Evolutionary conservation across 2,329 filamentous ascomycete species (phyloP).

Genomic region (Trematosphaeria pertusa): DNA sequence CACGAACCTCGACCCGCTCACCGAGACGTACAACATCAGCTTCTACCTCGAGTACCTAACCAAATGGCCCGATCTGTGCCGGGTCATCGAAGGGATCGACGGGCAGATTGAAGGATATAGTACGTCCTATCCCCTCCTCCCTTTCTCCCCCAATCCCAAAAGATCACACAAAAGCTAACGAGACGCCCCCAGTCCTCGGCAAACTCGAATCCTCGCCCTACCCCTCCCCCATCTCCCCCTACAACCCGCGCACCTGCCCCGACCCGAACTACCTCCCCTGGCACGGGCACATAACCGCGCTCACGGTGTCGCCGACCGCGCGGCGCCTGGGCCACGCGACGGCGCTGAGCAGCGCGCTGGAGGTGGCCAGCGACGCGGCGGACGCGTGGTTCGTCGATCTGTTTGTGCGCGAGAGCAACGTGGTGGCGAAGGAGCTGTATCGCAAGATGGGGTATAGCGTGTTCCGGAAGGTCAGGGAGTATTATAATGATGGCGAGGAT

Average conservation of each 20-base stretch:
- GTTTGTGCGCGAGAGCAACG: slow-evolving; percentile 89
- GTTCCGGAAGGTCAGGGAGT: slow-evolving; percentile 85
- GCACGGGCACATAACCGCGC: slow-evolving; percentile 96
- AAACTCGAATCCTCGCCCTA: slow-evolving; percentile 87
- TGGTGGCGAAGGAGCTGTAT: slow-evolving; percentile 87
- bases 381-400: slow-evolving; percentile 95
- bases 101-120: slow-evolving; percentile 96
- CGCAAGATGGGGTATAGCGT: slow-evolving; percentile 88
- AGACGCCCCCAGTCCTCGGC: slow-evolving; percentile 80
- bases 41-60: slow-evolving; percentile 98
- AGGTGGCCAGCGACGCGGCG: slow-evolving; percentile 80
- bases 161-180: slow-evolving; percentile 8
- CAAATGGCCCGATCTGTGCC: slow-evolving; percentile 94
- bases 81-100: slow-evolving; percentile 83
- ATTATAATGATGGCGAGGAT: slow-evolving; percentile 95
- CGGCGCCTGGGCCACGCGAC: slow-evolving; percentile 87
- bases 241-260: slow-evolving; percentile 62
- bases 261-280: slow-evolving; percentile 86
- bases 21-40: slow-evolving; percentile 95
- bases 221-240: slow-evolving; percentile 74
- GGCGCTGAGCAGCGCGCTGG: slow-evolving; percentile 79
- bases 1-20: slow-evolving; percentile 94
- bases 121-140: slow-evolving; percentile 53
- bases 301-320: slow-evolving; percentile 88
- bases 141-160: neutral